Conservation (phyloP, 305 asterid species). For the Fraxinus albicans region DNA sequence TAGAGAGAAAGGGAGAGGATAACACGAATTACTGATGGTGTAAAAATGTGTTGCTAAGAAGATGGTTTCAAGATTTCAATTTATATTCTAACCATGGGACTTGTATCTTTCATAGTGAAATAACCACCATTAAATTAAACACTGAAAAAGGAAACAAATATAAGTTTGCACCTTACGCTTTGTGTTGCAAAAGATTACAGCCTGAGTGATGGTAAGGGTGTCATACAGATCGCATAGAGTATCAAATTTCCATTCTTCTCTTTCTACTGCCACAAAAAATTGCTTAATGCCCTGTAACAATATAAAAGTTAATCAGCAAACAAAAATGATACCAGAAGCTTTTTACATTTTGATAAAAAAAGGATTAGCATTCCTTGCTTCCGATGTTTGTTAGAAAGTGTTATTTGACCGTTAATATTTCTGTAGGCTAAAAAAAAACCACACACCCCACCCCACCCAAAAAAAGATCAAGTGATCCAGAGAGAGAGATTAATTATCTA, state of each 20-base stretch:
- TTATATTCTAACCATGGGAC: neutral
- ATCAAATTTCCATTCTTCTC: slow-evolving; percentile 96
- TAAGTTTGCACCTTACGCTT: slow-evolving; percentile 10
- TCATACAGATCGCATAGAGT: slow-evolving; percentile 94
- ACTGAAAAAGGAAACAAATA: neutral
- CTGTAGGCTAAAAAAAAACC: neutral
- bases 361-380: neutral
- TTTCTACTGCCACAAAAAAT: slow-evolving; percentile 94
- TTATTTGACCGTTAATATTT: neutral
- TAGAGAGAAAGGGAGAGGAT: neutral
- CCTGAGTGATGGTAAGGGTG: slow-evolving; percentile 94
- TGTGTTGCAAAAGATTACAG: slow-evolving; percentile 58
- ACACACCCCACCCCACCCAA: neutral
- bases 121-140: neutral
- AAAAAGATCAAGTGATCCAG: neutral
- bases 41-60: neutral
- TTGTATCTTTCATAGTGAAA: neutral
- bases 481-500: neutral
- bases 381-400: neutral
- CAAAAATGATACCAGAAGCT: slow-evolving; percentile 7
- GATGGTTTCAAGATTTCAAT: neutral
- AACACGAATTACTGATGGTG: neutral
- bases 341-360: neutral
- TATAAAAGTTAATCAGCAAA: neutral
- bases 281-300: slow-evolving; percentile 87